Conservation (phyloP, 2,329 filamentous ascomycete species). For the Arthrobotrys iridis region DNA sequence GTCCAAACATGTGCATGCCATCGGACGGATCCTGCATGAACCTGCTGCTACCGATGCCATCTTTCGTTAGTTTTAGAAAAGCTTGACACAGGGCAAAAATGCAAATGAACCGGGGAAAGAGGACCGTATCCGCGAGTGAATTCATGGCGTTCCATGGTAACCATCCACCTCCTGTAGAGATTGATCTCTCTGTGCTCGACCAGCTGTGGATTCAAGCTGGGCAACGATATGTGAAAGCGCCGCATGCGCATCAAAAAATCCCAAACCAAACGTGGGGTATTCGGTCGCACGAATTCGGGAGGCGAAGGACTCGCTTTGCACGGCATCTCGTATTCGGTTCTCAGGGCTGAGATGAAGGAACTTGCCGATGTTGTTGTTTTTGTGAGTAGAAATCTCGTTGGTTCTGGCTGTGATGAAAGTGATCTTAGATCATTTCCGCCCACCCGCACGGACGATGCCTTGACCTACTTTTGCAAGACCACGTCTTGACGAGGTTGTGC, state of each 20-base stretch:
- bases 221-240: slow-evolving; percentile 19
- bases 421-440: not conserved
- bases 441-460: not conserved
- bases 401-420: not conserved
- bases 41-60: not conserved
- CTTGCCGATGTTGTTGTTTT: not conserved
- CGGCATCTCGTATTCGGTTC: slow-evolving; percentile 5
- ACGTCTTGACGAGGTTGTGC: not conserved
- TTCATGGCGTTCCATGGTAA: not conserved
- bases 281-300: slow-evolving; percentile 34
- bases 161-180: slow-evolving; percentile 30
- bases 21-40: not conserved
- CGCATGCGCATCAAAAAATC: slow-evolving; percentile 40
- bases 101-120: too few species aligned
- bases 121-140: too few species aligned
- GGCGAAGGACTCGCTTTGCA: slow-evolving; percentile 34
- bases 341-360: not conserved
- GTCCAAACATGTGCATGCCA: not conserved
- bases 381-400: not conserved
- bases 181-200: slow-evolving; percentile 10
- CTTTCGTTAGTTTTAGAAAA: too few species aligned
- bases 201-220: slow-evolving; percentile 21
- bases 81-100: not conserved
- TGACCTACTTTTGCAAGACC: not conserved
- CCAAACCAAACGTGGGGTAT: slow-evolving; percentile 30